Evolutionary conservation across 352 stramenopile genomes (phyloP).

Genomic region (Lagenidium giganteum): DNA sequence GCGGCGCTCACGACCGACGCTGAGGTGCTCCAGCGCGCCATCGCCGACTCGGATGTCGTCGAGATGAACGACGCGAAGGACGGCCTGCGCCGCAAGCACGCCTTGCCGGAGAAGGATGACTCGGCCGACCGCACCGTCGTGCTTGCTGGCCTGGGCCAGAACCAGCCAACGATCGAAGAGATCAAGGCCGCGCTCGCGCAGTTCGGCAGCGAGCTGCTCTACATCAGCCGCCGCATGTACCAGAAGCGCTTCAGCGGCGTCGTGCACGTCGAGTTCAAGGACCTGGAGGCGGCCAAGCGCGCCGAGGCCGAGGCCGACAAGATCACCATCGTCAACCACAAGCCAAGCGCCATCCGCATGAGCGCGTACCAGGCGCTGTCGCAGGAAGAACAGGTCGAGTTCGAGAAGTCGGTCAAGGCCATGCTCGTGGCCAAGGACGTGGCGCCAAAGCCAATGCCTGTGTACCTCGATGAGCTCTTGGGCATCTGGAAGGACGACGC

Average conservation of each 20-base stretch:
- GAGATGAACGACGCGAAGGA: conserved; percentile 79
- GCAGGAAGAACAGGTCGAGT: conserved; percentile 69
- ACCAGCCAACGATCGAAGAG: conserved; percentile 70
- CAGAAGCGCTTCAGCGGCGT: conserved; percentile 71
- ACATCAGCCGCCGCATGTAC: conserved; percentile 69
- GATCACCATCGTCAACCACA: conserved; percentile 53
- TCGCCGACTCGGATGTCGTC: conserved; percentile 70
- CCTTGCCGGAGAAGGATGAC: conserved; percentile 63
- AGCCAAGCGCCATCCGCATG: conserved; percentile 46
- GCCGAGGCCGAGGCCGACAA: conserved; percentile 44
- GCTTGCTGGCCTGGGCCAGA: conserved; percentile 55
- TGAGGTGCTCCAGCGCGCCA: conserved; percentile 57
- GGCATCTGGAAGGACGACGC: conserved; percentile 66
- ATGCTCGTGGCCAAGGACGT: conserved; percentile 86
- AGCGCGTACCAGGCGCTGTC: conserved; percentile 58
- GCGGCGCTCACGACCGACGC: conserved; percentile 74
- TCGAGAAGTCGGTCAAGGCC: conserved; percentile 74
- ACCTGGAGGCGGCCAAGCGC: conserved; percentile 41
- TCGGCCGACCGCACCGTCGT: conserved; percentile 57
- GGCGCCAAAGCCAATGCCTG: conserved; percentile 55
- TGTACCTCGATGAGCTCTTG: conserved; percentile 71
- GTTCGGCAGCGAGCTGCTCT: conserved; percentile 59
- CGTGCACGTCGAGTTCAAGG: conserved; percentile 71
- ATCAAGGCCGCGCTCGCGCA: conserved; percentile 60
- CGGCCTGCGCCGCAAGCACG: conserved; percentile 68